phyloP scores from a whole-genome alignment of 2,329 filamentous ascomycete species.

The Scytalidium lignicola region DNA sequence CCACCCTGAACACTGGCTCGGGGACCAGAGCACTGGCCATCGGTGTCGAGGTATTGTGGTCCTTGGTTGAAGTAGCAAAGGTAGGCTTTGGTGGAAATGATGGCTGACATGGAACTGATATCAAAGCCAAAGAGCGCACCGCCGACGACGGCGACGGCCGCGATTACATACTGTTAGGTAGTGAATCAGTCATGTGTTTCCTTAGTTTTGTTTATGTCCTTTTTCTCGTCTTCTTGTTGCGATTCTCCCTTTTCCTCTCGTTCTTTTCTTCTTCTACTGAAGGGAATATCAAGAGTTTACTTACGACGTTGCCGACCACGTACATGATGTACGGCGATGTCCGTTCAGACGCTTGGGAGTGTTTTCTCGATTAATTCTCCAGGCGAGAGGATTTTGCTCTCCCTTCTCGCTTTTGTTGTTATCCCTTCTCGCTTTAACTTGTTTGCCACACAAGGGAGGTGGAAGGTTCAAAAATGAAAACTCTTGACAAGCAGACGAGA shows the following conservation, averaged over 20 bases:
- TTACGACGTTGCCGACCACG: not conserved
- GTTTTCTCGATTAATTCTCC: not conserved
- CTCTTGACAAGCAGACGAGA: no score
- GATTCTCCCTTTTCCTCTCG: not conserved
- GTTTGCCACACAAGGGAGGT: no score
- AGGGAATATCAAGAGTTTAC: not conserved
- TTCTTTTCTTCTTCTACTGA: not conserved
- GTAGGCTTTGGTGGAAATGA: slow-evolving; percentile 43
- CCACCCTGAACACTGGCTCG: slow-evolving; percentile 47
- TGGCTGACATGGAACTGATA: slow-evolving; percentile 50
- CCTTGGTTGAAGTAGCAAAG: slow-evolving; percentile 39
- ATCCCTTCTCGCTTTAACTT: not conserved
- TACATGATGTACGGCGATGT: not conserved
- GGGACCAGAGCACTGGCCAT: slow-evolving; percentile 44
- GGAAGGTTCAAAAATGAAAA: no score
- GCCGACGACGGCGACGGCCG: slow-evolving; percentile 27
- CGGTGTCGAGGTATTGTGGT: slow-evolving; percentile 23
- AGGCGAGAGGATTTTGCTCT: no score
- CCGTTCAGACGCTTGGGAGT: not conserved
- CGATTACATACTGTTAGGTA: slow-evolving; percentile 19
- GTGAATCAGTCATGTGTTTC: not conserved
- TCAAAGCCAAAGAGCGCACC: slow-evolving; percentile 32
- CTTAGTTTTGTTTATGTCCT: not conserved
- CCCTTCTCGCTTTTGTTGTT: not conserved
- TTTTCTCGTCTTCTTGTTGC: not conserved